Evolutionary conservation across 2,329 filamentous ascomycete genomes (phyloP), one percentile per base, ranked within the genome.

Genomic region (Claviceps monticola): DNA sequence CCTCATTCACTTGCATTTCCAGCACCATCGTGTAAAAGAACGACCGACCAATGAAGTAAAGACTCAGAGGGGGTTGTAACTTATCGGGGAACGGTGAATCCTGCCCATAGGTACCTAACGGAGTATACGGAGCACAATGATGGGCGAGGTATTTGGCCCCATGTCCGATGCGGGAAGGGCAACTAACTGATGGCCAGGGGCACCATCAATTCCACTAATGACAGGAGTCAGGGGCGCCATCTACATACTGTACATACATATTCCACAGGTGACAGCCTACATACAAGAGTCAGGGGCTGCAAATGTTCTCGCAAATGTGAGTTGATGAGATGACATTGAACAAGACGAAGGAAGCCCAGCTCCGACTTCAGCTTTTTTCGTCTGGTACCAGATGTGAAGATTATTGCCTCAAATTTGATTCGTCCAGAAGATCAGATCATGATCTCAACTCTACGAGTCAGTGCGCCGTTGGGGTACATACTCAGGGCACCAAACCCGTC

Each of bases 401-500:
- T 19, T 42, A 19, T 19, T 11, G 11, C n/a, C 17, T 19, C 8
- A 19, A 19, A 4, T 6, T 43, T 43, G 41, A 13, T 43, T 43
- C 9, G 21, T n/a, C 11, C 23, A 43, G 21, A 49, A 49, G 38
- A 49, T 43, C 38, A 43, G 48, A 37, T 43, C 19, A 34, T 50
- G 11, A 39, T 50, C 48, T 8, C 29, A 21, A n/a, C 48, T 8
- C 29, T n/a, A n/a, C 48, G 48, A 50, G 48, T 50, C 48, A 45
- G 48, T 45, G 42, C 48, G 38, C n/a, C 38, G 23, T 19, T 39
- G 23, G 1, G 9, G 34, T 44, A 2, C 19, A 19, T 2, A 44
- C 14, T 14, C 17, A 39, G 37, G 7, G 11, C 26, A 38, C 11
- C 11, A n/a, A 41, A 43, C 41, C 5, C 13, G 41, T 21, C 19